phyloP scores from a whole-genome alignment of 441 rosid species.

The Macaranga tanarius region DNA sequence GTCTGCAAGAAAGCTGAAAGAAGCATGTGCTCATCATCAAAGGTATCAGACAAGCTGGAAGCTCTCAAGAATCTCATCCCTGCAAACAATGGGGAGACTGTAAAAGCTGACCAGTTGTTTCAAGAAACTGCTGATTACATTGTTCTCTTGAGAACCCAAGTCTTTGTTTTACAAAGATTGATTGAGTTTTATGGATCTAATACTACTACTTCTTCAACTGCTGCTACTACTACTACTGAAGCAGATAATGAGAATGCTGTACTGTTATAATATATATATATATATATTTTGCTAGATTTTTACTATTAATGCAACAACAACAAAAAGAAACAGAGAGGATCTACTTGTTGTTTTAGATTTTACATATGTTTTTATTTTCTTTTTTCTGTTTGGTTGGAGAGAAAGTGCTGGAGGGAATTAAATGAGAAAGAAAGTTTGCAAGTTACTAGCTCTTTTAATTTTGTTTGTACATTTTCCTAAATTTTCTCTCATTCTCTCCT shows the following conservation, averaged over 20 bases:
- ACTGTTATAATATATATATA: conserved; percentile 9
- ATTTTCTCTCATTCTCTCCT: conserved; percentile 7
- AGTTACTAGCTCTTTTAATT: background rate
- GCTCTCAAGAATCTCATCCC: conserved; percentile 55
- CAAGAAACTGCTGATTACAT: conserved; percentile 61
- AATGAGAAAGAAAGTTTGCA: conserved; percentile 7
- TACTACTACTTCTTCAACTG: no score
- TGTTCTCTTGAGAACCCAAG: conserved; percentile 46
- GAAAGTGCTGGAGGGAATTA: conserved; percentile 3
- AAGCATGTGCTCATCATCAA: conserved; percentile 10
- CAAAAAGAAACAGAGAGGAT: background rate
- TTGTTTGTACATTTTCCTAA: background rate
- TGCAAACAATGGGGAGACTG: conserved; percentile 19
- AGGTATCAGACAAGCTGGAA: conserved; percentile 47
- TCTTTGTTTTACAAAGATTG: conserved; percentile 42
- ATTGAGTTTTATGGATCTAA: conserved; percentile 43
- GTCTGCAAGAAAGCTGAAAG: conserved; percentile 19
- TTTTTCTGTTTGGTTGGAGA: conserved; percentile 22
- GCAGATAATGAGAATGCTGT: conserved; percentile 15
- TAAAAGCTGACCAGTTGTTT: conserved; percentile 49
- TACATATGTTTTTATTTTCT: background rate
- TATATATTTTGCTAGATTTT: background rate
- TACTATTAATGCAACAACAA: background rate
- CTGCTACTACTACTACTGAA: background rate
- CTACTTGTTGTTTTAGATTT: background rate